Conservation (phyloP, 148 eudicot species). For the Salicornia ramosissima region DNA sequence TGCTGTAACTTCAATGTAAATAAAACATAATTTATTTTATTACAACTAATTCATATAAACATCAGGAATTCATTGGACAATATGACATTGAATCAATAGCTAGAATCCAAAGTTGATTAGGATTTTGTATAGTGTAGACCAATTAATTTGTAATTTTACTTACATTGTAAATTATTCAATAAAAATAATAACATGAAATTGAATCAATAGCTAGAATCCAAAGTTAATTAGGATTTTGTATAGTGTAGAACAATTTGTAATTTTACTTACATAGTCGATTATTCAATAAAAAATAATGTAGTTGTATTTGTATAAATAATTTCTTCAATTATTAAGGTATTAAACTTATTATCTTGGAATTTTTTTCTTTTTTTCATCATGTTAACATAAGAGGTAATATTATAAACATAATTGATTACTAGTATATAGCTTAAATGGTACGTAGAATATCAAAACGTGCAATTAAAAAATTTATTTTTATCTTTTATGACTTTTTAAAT, state of each 20-base stretch:
- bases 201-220: background rate
- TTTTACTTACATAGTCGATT: background rate
- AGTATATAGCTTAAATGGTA: background rate
- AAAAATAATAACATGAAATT: background rate
- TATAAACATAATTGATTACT: background rate
- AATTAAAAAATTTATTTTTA: no score
- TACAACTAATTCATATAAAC: background rate
- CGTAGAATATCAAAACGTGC: background rate
- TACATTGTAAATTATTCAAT: background rate
- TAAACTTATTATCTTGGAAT: background rate
- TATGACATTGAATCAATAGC: background rate
- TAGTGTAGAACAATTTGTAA: no score
- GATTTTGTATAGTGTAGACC: background rate
- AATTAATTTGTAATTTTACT: no score
- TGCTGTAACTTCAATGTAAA: background rate
- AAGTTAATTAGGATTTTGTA: background rate
- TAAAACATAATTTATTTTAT: background rate
- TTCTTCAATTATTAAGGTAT: no score
- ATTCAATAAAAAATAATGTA: background rate
- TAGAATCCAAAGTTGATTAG: slow-evolving; percentile 1
- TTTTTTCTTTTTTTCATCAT: background rate
- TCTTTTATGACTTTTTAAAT: background rate
- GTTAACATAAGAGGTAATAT: background rate
- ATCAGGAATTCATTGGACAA: background rate
- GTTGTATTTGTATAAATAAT: no score